Percentiles rank a stretch among this genome's conserved stretches.
Conservation (phyloP, 257 asterid species). For the Primulina huaijiensis region DNA sequence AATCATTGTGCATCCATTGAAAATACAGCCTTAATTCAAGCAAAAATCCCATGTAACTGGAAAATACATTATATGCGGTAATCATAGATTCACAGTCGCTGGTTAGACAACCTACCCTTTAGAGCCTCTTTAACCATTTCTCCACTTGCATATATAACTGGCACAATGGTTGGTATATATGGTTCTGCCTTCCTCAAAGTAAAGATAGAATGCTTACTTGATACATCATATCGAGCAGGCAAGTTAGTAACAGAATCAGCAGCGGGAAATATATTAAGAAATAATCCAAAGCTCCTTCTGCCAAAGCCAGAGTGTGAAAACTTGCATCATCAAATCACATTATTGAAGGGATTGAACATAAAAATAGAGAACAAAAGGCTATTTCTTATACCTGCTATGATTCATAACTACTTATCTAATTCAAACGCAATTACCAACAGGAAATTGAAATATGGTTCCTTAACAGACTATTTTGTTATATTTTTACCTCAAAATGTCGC, state of each 20-base stretch:
- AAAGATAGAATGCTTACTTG: background rate
- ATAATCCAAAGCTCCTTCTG: background rate
- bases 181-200: slow-evolving; percentile 31
- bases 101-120: slow-evolving; percentile 34
- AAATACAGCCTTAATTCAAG: background rate
- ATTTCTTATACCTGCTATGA: background rate
- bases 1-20: background rate
- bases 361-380: background rate
- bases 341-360: background rate
- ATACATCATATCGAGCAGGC: background rate
- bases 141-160: slow-evolving; percentile 82
- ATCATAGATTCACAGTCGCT: background rate
- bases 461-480: background rate
- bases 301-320: background rate
- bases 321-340: no score
- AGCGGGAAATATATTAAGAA: background rate
- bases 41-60: background rate
- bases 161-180: slow-evolving; percentile 94
- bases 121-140: slow-evolving; percentile 78
- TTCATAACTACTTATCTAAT: background rate
- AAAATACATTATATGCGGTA: background rate
- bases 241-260: background rate
- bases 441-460: background rate
- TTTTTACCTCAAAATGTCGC: background rate
- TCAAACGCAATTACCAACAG: background rate